Evolutionary conservation across 176 grass and related monocot genomes (phyloP).

Genomic region (Cenchrus purpureus): DNA sequence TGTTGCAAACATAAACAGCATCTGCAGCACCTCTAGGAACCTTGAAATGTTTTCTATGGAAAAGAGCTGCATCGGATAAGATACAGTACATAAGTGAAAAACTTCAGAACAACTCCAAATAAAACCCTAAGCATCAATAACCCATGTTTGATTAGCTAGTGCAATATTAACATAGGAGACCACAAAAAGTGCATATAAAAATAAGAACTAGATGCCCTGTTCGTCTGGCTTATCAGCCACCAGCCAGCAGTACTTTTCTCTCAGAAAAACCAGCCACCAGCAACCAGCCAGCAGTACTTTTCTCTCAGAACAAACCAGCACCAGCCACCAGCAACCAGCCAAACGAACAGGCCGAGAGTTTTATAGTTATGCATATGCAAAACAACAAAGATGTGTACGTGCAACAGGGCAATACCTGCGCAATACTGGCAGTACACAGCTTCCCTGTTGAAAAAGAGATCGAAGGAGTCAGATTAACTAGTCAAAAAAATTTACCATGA

Average conservation of each 20-base stretch:
- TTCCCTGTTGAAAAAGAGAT: slow-evolving; percentile 63
- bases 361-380: slow-evolving; percentile 33
- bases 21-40: slow-evolving; percentile 62
- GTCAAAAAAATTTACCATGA: slow-evolving; percentile 29
- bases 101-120: not conserved
- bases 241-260: too few species aligned
- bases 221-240: too few species aligned
- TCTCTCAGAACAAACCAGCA: too few species aligned
- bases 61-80: slow-evolving; percentile 70
- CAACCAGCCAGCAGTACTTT: too few species aligned
- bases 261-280: too few species aligned
- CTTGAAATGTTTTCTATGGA: slow-evolving; percentile 95
- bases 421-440: slow-evolving; percentile 90
- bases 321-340: too few species aligned
- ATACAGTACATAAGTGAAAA: slow-evolving; percentile 46
- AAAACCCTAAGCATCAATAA: slow-evolving; percentile 44
- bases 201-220: slow-evolving; percentile 17
- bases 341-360: too few species aligned
- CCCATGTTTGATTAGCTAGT: slow-evolving; percentile 30
- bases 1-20: slow-evolving; percentile 73
- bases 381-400: not conserved
- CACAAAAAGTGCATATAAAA: slow-evolving; percentile 38
- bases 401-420: slow-evolving; percentile 66
- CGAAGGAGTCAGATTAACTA: slow-evolving; percentile 37
- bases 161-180: slow-evolving; percentile 22